Percentiles rank a stretch among this genome's conserved stretches.
These are phyloP conservation scores for Lipomyces chichibuensis DNA, from an alignment of 805 yeast species.

Conservation along the genomic window DNA sequence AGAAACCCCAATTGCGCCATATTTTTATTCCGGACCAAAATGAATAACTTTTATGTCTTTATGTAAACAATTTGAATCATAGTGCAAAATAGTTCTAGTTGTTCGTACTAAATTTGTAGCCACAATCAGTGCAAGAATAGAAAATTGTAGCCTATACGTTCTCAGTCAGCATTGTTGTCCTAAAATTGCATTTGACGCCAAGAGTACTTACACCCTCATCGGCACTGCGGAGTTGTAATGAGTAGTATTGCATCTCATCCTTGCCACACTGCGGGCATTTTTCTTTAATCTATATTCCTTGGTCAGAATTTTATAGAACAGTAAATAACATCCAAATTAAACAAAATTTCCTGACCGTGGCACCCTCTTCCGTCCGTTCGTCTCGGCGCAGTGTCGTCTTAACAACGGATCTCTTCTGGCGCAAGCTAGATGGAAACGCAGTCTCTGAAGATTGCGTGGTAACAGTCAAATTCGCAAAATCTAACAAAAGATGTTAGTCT, in stretches of 20 bases:
- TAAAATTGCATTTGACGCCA: neutral
- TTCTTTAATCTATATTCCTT: constrained; percentile 67
- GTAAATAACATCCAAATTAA: neutral
- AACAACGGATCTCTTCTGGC: constrained; percentile 83
- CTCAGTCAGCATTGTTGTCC: neutral
- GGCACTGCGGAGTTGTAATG: constrained; percentile 93
- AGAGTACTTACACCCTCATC: constrained; percentile 76
- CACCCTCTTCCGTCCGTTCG: constrained; percentile 80
- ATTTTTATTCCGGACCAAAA: neutral
- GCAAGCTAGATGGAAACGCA: constrained; percentile 88
- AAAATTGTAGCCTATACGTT: constrained; percentile 78
- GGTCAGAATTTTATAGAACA: neutral
- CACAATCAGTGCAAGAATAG: constrained; percentile 92
- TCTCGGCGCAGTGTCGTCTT: constrained; percentile 74
- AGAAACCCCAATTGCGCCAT: neutral
- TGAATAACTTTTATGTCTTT: neutral
- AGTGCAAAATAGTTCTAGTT: constrained; percentile 51
- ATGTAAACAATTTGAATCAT: no score
- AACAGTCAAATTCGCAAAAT: constrained; percentile 79
- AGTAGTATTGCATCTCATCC: constrained; percentile 98
- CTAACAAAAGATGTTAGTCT: constrained; percentile 35
- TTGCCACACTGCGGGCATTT: constrained; percentile 98
- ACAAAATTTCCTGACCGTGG: constrained; percentile 52
- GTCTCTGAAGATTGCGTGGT: constrained; percentile 85
- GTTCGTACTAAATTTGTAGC: constrained; percentile 91